Percentiles rank a stretch among this genome's conserved stretches.
phyloP scores from a whole-genome alignment of 768 basidiomycete species.

The Phylloporus sp. region DNA sequence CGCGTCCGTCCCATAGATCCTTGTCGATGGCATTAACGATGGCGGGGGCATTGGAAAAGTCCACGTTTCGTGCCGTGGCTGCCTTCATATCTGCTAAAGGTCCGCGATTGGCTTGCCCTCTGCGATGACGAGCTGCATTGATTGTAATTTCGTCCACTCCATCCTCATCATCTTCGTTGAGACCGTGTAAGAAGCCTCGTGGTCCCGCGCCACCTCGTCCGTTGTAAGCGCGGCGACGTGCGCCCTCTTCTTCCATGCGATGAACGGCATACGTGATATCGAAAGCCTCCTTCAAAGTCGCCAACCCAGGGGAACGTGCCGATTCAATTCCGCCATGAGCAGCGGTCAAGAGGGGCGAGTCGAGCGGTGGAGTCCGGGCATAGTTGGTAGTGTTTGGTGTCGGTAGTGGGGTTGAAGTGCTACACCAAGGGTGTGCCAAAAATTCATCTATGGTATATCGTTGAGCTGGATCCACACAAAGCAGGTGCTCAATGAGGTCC shows the following conservation, averaged over 20 bases:
- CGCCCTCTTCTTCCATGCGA: slow-evolving; percentile 98
- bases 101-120: slow-evolving; percentile 30
- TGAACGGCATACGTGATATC: slow-evolving; percentile 99
- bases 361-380: slow-evolving; percentile 48
- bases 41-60: slow-evolving; percentile 1
- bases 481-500: slow-evolving; percentile 89
- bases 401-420: slow-evolving; percentile 58
- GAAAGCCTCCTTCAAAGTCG: slow-evolving; percentile 95
- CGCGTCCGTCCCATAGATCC: slow-evolving; percentile 55
- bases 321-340: slow-evolving; percentile 68
- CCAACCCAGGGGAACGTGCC: slow-evolving; percentile 87
- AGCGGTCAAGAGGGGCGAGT: slow-evolving; percentile 87
- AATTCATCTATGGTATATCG: slow-evolving; percentile 99
- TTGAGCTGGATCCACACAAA: slow-evolving; percentile 93
- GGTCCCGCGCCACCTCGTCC: slow-evolving; percentile 74
- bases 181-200: slow-evolving; percentile 72
- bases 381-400: slow-evolving; percentile 61
- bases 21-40: slow-evolving; percentile 20
- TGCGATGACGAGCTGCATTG: slow-evolving; percentile 44
- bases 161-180: slow-evolving; percentile 93
- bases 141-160: slow-evolving; percentile 47
- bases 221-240: slow-evolving; percentile 76
- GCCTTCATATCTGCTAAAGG: slow-evolving; percentile 7
- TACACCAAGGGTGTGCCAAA: slow-evolving; percentile 94
- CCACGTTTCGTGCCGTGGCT: slow-evolving; percentile 8